These are phyloP conservation scores for Tilletia caries DNA, from an alignment of 1,284 basidiomycete species.

Conservation along the genomic window DNA sequence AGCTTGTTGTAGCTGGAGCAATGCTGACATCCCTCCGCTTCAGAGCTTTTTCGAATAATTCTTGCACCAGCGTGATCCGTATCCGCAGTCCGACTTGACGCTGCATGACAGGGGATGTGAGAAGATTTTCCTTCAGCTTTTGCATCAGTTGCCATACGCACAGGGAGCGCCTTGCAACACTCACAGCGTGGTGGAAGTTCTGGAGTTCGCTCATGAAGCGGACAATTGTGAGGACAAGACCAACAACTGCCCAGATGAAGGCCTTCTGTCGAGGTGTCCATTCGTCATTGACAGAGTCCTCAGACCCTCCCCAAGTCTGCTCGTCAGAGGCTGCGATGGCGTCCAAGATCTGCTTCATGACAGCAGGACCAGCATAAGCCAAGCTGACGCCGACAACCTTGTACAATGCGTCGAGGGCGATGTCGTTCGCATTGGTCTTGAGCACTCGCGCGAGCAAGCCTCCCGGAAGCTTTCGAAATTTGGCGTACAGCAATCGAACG, in stretches of 20 bases:
- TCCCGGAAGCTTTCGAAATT: constrained; percentile 22
- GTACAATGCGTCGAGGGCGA: constrained; percentile 34
- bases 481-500: constrained; percentile 30
- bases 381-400: constrained; percentile 38
- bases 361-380: constrained; percentile 35
- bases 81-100: constrained; percentile 49
- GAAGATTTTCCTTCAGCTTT: background rate
- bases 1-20: background rate
- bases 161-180: background rate
- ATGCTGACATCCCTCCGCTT: constrained; percentile 37
- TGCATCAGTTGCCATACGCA: background rate
- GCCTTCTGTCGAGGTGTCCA: constrained; percentile 37
- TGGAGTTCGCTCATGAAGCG: constrained; percentile 37
- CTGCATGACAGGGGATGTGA: background rate
- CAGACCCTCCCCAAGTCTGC: background rate
- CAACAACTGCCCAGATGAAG: constrained; percentile 31
- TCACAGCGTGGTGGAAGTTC: constrained; percentile 46
- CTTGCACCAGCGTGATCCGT: constrained; percentile 43
- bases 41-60: constrained; percentile 49
- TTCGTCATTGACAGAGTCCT: background rate
- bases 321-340: constrained; percentile 17
- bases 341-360: constrained; percentile 36
- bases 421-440: constrained; percentile 36
- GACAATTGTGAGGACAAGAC: constrained; percentile 30
- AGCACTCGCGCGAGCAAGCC: constrained; percentile 27